These are phyloP conservation scores for Aspergillus amoenus DNA, from an alignment of 2,329 filamentous ascomycete species.

Conservation along the genomic window DNA sequence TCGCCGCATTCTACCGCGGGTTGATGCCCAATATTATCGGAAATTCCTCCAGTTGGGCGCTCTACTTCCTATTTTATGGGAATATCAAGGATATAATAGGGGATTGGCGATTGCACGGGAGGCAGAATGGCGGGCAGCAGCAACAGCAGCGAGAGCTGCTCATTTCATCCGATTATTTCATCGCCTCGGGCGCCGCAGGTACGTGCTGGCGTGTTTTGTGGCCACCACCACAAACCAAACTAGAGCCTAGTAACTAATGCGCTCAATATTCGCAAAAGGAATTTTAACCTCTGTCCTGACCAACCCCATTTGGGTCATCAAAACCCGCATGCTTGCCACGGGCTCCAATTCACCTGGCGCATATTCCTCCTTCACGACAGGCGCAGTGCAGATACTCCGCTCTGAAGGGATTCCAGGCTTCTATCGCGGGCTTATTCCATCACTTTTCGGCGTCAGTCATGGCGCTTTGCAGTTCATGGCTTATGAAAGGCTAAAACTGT, in stretches of 20 bases:
- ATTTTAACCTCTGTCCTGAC: conserved; percentile 77
- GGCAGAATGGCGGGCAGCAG: conserved; percentile 8
- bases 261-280: conserved; percentile 46
- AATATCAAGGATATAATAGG: conserved; percentile 58
- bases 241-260: not conserved
- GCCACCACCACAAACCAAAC: not conserved
- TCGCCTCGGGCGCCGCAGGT: conserved; percentile 66
- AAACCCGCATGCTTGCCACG: conserved; percentile 92
- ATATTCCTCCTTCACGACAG: conserved; percentile 74
- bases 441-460: conserved; percentile 82
- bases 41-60: conserved; percentile 84
- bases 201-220: conserved; percentile 17
- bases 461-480: conserved; percentile 95
- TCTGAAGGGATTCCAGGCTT: conserved; percentile 77
- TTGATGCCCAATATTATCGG: conserved; percentile 87
- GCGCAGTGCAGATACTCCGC: conserved; percentile 64
- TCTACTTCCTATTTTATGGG: conserved; percentile 81
- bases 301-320: conserved; percentile 97
- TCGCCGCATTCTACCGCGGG: conserved; percentile 80
- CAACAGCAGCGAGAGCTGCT: conserved; percentile 34
- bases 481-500: conserved; percentile 74
- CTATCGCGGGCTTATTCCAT: conserved; percentile 81
- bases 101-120: conserved; percentile 39
- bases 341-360: conserved; percentile 72
- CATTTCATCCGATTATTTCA: conserved; percentile 72